Base-by-base conservation (phyloP, 1,284 basidiomycete genomes). In the Cryptococcus sp. region DNA sequence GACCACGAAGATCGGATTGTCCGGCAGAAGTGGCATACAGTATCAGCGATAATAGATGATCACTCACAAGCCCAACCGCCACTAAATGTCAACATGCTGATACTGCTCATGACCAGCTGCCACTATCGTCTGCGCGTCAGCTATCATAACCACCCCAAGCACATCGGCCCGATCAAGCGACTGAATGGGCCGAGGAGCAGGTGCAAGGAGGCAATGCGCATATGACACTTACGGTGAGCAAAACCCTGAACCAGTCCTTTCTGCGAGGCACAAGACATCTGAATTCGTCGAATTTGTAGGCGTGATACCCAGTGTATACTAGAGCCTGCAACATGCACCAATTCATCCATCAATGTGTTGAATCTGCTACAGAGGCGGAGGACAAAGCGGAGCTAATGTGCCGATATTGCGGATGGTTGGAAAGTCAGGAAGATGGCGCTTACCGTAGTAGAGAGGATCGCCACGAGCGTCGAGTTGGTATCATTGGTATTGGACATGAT, bases 211-310 rank as follows among this genome's bases (percentile, higher is more conserved):
- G 30, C 7, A 35, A 8, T 35, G 30, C 30, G 30, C 30, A 13
- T 25, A 10, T 35, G 8, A 35, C 13, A 35, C 30, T 35, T 35
- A 71, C 69, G 3, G 66, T 69, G 23, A 72, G 54, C 10, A 70
- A 52, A 6, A 63, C 60, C 27, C 67, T 42, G 38, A 70, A 70
- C 70, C 70, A 72, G 11, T 70, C 70, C 50, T 69, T 69, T 45
- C 50, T 60, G 16, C 57, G 60, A 1, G 70, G 70, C 5, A 69
- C 51, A 11, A 72, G 54, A 49, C 69, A 72, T 41, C 57, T 60
- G 30, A 65, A 70, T 19, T 49, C 41, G 55, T 72, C 70, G 41
- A 69, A 67, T 27, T 64, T 65, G 51, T 62, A 70, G 1, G 66
- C 62, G 42, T 72, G 70, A 25, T 64, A 60, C 3, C 50, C 42